Percentiles rank a stretch among this genome's conserved stretches.
phyloP scores from a whole-genome alignment of 495 filamentous ascomycete genomes.

The Penicillium cosmopolitanum region DNA sequence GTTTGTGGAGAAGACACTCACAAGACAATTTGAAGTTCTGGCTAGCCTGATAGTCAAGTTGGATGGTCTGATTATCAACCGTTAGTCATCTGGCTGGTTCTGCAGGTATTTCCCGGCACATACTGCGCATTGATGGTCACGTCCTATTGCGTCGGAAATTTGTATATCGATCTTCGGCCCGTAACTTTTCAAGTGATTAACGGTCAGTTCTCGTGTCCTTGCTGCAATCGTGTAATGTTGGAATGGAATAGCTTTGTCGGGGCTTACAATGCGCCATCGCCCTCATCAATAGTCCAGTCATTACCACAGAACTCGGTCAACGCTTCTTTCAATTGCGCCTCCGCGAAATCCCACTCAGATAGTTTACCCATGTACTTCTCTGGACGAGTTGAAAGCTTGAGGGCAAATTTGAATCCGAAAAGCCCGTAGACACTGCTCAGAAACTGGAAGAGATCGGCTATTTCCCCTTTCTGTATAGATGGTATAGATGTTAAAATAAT shows the following conservation, averaged over 20 bases:
- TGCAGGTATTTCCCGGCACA: no score
- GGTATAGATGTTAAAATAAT: no score
- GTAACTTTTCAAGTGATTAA: no score
- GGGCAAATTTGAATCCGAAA: conserved; percentile 92
- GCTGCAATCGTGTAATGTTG: no score
- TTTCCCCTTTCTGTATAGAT: conserved; percentile 54
- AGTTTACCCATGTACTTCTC: conserved; percentile 89
- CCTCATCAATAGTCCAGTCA: conserved; percentile 86
- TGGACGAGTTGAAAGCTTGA: conserved; percentile 92
- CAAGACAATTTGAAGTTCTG: no score
- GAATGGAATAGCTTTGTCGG: no score
- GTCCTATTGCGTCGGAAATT: conserved; percentile 76
- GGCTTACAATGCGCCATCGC: conserved; percentile 94
- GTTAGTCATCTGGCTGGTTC: no score
- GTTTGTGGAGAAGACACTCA: no score
- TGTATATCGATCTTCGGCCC: conserved; percentile 95
- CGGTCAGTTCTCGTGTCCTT: no score
- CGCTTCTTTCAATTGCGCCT: conserved; percentile 73
- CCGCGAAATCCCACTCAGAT: conserved; percentile 74
- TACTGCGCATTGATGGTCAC: conserved; percentile 94
- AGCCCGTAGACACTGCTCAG: conserved; percentile 81
- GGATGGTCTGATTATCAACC: no score
- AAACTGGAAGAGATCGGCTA: conserved; percentile 88
- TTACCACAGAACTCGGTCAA: conserved; percentile 78
- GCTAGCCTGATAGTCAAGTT: conserved; percentile 75